phyloP scores from a whole-genome alignment of 495 filamentous ascomycete genomes.

The Penicillium waksmanii region DNA sequence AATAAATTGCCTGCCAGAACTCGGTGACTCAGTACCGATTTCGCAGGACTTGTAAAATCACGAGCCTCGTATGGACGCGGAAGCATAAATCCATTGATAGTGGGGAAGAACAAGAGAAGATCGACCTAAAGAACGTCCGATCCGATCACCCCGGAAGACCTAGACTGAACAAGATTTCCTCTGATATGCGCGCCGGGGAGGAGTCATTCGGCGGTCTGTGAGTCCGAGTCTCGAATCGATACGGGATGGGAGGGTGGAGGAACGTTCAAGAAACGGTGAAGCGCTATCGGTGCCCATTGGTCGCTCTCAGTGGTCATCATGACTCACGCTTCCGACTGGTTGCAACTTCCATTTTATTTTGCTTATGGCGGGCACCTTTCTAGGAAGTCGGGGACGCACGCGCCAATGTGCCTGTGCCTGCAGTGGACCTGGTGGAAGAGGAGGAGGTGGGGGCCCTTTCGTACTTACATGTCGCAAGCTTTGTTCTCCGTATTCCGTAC shows the following conservation, averaged over 20 bases:
- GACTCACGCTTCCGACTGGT: slow-evolving; percentile 14
- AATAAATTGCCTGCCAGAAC: background rate
- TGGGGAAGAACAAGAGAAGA: too few relatives aligned
- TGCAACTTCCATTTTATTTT: background rate
- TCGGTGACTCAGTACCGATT: slow-evolving; percentile 1
- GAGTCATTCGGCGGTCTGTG: slow-evolving; percentile 14
- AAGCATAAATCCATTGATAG: too few relatives aligned
- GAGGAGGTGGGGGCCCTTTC: background rate
- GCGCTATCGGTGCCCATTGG: slow-evolving; percentile 10
- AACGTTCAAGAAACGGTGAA: slow-evolving; percentile 12
- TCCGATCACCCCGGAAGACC: too few relatives aligned
- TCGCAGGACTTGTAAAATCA: background rate
- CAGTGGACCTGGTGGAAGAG: slow-evolving; percentile 1
- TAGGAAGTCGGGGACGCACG: slow-evolving; percentile 1
- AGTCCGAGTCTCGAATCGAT: background rate
- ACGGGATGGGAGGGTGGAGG: background rate
- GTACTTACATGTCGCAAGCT: background rate
- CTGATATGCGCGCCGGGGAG: slow-evolving; percentile 1
- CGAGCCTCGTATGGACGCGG: background rate
- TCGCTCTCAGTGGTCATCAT: background rate
- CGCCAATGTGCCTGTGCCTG: slow-evolving; percentile 1
- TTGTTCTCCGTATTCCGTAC: background rate
- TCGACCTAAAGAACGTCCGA: too few relatives aligned
- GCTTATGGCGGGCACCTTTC: slow-evolving; percentile 3
- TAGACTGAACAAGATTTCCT: too few relatives aligned